Conservation (phyloP, 108 stramenopile genomes). For the Nitzschia inconspicua region DNA sequence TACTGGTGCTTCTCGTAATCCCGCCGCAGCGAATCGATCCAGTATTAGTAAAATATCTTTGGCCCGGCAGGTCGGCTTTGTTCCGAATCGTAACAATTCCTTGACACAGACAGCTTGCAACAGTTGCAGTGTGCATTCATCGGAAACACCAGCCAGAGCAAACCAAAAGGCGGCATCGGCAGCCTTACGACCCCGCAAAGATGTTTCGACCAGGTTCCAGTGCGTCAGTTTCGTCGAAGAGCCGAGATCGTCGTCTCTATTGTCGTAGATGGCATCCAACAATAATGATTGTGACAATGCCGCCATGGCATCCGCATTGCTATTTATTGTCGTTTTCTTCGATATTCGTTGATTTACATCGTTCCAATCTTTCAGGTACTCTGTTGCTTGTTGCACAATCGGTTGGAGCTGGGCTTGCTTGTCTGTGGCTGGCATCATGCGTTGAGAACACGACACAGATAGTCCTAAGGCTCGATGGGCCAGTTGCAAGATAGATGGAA, state of each 20-base stretch:
- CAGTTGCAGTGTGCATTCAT: slow-evolving; percentile 30
- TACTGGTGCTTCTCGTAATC: slow-evolving; percentile 12
- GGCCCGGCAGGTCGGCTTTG: slow-evolving; percentile 48
- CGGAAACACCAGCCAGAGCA: slow-evolving; percentile 55
- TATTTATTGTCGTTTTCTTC: not conserved
- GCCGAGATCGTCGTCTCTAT: not conserved
- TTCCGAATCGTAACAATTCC: slow-evolving; percentile 61
- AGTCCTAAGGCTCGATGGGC: slow-evolving; percentile 67
- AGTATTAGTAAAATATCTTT: slow-evolving; percentile 65
- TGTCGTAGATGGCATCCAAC: not conserved
- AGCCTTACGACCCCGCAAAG: slow-evolving; percentile 64
- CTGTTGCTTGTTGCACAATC: not conserved
- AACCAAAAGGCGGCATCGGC: slow-evolving; percentile 86
- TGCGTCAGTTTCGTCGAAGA: not conserved
- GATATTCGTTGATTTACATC: not conserved
- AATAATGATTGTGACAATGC: no score
- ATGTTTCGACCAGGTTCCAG: slow-evolving; percentile 7
- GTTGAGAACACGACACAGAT: slow-evolving; percentile 38
- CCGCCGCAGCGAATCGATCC: slow-evolving; percentile 65
- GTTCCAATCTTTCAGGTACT: no score
- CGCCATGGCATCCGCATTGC: not conserved
- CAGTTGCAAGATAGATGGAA: slow-evolving; percentile 46
- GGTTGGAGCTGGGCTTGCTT: not conserved
- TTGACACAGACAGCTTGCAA: slow-evolving; percentile 39
- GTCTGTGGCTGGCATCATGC: slow-evolving; percentile 16